Evolutionary conservation across 257 asterid species (phyloP).

Genomic region (Leonotis leonurus): DNA sequence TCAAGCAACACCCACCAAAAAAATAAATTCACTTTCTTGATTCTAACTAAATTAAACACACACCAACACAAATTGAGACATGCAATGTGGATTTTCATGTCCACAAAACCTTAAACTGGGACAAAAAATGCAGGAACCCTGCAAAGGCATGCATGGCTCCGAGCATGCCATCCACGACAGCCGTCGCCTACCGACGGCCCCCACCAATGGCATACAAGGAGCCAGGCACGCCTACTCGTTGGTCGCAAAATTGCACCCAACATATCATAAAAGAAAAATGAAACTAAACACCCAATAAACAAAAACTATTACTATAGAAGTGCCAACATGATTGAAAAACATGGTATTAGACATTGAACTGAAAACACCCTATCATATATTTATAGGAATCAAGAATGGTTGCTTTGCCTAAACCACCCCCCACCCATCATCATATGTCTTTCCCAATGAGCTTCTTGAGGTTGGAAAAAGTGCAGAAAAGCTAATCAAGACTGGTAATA

Average conservation of each 20-base stretch:
- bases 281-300: too few species aligned
- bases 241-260: background rate
- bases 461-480: constrained; percentile 18
- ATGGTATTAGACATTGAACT: too few species aligned
- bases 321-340: background rate
- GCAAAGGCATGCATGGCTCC: constrained; percentile 37
- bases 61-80: background rate
- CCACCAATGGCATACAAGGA: constrained; percentile 49
- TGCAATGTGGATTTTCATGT: background rate
- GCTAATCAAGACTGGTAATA: background rate
- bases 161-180: constrained; percentile 34
- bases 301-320: too few species aligned
- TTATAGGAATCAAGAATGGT: background rate
- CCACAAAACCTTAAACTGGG: background rate
- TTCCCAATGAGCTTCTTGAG: constrained; percentile 10
- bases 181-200: constrained; percentile 8
- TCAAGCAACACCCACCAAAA: too few species aligned
- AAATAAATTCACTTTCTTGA: too few species aligned
- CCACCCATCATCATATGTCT: too few species aligned
- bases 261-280: too few species aligned
- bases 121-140: background rate
- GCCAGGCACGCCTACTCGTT: constrained; percentile 34
- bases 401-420: background rate
- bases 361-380: too few species aligned
- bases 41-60: too few species aligned